Evolutionary conservation across 2,329 filamentous ascomycete species (phyloP).

Genomic region (Aureobasidium zeae): DNA sequence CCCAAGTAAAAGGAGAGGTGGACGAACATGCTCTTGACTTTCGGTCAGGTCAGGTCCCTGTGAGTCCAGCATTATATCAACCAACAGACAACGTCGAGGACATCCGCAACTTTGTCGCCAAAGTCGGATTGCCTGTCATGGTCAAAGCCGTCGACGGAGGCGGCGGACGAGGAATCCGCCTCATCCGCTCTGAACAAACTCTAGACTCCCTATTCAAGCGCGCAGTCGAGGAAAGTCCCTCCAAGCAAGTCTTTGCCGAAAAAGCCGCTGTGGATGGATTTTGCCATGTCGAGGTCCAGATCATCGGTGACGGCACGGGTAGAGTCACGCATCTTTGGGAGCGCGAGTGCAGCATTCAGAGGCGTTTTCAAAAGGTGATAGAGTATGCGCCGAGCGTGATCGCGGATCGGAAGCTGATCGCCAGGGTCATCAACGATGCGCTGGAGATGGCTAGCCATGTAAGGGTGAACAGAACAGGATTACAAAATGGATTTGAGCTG

Average conservation of each 20-base stretch:
- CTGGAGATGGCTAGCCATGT: slow-evolving; percentile 42
- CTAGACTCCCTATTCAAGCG: slow-evolving; percentile 38
- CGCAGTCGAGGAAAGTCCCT: slow-evolving; percentile 50
- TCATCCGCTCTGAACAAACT: slow-evolving; percentile 38
- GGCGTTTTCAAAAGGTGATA: slow-evolving; percentile 53
- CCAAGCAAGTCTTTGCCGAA: slow-evolving; percentile 49
- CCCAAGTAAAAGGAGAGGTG: too few species aligned
- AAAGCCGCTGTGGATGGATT: slow-evolving; percentile 55
- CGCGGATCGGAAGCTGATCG: slow-evolving; percentile 38
- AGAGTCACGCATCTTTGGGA: slow-evolving; percentile 50
- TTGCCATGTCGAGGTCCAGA: slow-evolving; percentile 53
- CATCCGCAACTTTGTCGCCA: slow-evolving; percentile 49
- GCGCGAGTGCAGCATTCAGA: slow-evolving; percentile 51
- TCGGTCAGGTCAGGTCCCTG: slow-evolving; percentile 36
- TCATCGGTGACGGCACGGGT: slow-evolving; percentile 47
- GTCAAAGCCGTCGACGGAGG: slow-evolving; percentile 57
- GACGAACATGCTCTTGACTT: neutral
- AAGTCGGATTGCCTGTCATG: slow-evolving; percentile 48
- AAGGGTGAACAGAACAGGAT: too few species aligned
- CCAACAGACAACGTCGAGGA: slow-evolving; percentile 37
- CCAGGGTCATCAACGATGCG: slow-evolving; percentile 44
- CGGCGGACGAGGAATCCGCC: slow-evolving; percentile 51
- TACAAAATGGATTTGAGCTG: neutral
- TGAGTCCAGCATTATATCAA: slow-evolving; percentile 39
- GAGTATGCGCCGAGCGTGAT: slow-evolving; percentile 49